These are phyloP conservation scores for Ophiostoma perfectum DNA, from an alignment of 2,329 filamentous ascomycete species.

Conservation along the genomic window DNA sequence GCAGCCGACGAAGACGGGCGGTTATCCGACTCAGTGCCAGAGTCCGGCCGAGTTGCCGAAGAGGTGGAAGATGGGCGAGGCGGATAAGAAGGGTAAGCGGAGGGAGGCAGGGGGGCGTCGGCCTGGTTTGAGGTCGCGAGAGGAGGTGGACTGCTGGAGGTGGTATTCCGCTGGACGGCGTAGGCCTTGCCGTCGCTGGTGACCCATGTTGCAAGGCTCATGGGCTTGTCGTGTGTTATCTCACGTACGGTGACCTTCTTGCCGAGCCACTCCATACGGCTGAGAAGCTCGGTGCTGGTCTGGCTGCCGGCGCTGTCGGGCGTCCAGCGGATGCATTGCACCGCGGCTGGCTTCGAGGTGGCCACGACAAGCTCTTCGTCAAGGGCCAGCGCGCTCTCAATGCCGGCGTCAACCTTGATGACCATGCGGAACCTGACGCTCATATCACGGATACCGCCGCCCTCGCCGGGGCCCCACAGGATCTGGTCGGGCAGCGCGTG, in stretches of 20 bases:
- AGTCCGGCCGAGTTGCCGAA: neutral
- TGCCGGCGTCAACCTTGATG: slow-evolving; percentile 95
- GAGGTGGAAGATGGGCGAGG: neutral
- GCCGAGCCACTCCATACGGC: slow-evolving; percentile 77
- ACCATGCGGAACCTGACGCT: slow-evolving; percentile 94
- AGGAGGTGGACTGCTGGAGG: neutral
- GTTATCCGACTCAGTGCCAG: neutral
- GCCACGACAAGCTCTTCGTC: slow-evolving; percentile 92
- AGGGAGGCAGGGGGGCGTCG: neutral
- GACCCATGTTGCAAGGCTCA: slow-evolving; percentile 93
- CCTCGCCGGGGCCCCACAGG: slow-evolving; percentile 73
- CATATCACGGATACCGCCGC: slow-evolving; percentile 74
- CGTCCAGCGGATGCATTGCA: slow-evolving; percentile 94
- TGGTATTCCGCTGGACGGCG: slow-evolving; percentile 67
- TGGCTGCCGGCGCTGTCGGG: slow-evolving; percentile 76
- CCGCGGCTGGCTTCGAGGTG: slow-evolving; percentile 83
- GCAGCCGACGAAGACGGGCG: neutral
- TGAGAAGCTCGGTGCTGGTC: slow-evolving; percentile 84
- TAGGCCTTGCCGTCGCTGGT: slow-evolving; percentile 83
- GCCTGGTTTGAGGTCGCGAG: neutral
- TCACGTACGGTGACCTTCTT: slow-evolving; percentile 71
- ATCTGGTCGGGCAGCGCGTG: slow-evolving; percentile 56
- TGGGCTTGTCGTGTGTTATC: slow-evolving; percentile 91
- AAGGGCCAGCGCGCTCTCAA: slow-evolving; percentile 77
- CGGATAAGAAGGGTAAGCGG: neutral